Evolutionary conservation across 2,329 filamentous ascomycete species (phyloP).

Genomic region (Diaporthe citri): DNA sequence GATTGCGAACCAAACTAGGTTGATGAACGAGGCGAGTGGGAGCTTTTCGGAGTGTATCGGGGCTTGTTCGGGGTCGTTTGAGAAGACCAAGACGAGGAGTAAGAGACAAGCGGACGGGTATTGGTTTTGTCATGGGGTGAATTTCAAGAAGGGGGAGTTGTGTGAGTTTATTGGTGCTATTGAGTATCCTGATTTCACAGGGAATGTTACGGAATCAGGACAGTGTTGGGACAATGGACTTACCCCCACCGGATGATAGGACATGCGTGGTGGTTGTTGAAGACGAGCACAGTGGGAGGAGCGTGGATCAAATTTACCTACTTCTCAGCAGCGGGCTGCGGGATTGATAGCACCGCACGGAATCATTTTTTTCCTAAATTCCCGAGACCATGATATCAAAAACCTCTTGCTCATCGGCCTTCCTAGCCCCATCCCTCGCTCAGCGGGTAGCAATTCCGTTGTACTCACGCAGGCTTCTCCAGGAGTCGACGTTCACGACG

Average conservation of each 20-base stretch:
- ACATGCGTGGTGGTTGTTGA: no score
- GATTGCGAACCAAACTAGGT: conserved; percentile 6
- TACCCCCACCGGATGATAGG: neutral
- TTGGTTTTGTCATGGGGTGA: conserved; percentile 31
- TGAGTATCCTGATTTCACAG: neutral
- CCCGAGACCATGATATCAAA: no score
- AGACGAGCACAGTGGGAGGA: no score
- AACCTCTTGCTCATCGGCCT: no score
- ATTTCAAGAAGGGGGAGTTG: conserved; percentile 25
- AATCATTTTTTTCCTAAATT: no score
- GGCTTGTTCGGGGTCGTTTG: conserved; percentile 23
- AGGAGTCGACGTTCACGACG: no score
- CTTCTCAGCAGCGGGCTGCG: no score
- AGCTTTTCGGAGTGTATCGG: conserved; percentile 26
- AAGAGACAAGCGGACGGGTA: neutral
- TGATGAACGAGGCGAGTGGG: conserved; percentile 1
- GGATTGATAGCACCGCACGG: no score
- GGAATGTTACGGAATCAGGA: neutral
- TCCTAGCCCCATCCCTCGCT: no score
- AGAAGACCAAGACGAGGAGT: neutral
- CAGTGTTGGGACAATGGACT: conserved; percentile 28
- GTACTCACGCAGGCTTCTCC: no score
- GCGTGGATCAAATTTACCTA: no score
- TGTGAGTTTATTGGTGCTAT: conserved; percentile 26
- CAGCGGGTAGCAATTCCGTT: no score